Conservation (phyloP, 2,329 filamentous ascomycete genomes). For the Akanthomyces lecanii region DNA sequence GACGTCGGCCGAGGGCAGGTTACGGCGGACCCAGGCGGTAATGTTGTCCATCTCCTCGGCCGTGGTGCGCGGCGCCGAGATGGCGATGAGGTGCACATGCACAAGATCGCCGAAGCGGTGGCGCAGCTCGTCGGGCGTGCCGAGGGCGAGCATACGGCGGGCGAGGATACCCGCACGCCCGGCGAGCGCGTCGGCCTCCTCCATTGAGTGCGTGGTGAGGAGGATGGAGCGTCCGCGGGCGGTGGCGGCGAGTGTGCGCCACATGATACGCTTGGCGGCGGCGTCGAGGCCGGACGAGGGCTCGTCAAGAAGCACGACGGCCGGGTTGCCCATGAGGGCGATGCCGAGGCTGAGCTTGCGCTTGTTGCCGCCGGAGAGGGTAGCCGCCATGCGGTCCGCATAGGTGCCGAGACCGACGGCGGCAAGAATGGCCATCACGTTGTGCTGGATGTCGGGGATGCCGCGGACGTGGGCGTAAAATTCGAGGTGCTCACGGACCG, state of each 20-base stretch:
- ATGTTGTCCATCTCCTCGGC: conserved; percentile 64
- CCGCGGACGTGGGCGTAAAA: conserved; percentile 88
- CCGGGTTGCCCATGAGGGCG: conserved; percentile 86
- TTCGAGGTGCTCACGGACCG: conserved; percentile 75
- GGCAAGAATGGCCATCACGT: conserved; percentile 71
- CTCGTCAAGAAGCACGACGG: conserved; percentile 83
- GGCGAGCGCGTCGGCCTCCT: conserved; percentile 87
- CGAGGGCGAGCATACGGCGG: conserved; percentile 77
- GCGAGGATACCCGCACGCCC: conserved; percentile 82
- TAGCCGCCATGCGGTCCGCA: conserved; percentile 67
- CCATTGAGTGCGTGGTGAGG: conserved; percentile 91
- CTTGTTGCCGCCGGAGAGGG: conserved; percentile 86
- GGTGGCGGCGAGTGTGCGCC: conserved; percentile 73
- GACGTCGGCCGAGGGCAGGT: conserved; percentile 61
- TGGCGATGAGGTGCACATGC: conserved; percentile 76
- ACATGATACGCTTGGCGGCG: conserved; percentile 88
- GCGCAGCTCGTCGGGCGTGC: conserved; percentile 68
- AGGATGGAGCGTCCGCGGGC: conserved; percentile 76
- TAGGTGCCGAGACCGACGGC: conserved; percentile 76
- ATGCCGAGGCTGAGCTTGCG: conserved; percentile 88
- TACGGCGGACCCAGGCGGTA: conserved; percentile 58
- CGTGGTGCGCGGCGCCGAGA: conserved; percentile 67
- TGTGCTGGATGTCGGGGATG: conserved; percentile 68
- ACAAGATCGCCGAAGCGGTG: conserved; percentile 72
- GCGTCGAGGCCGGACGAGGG: conserved; percentile 87